Evolutionary conservation across 2,329 filamentous ascomycete species (phyloP).

Genomic region (Salinomyces thailandicus): DNA sequence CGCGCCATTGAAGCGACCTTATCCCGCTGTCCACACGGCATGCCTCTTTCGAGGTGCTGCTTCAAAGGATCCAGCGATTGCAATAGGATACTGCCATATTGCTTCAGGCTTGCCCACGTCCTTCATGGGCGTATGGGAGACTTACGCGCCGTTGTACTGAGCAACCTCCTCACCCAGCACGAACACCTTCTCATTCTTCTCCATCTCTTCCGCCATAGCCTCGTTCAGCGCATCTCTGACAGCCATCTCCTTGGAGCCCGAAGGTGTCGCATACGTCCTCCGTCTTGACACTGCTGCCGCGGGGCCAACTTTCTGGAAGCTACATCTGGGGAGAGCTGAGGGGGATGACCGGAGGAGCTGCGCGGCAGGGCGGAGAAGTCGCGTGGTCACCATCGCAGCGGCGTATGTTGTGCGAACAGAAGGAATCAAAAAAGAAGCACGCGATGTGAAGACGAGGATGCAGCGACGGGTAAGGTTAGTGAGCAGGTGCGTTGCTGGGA

Average conservation of each 20-base stretch:
- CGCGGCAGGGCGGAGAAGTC: slow-evolving; percentile 54
- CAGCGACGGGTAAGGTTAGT: neutral
- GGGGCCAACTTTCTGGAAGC: slow-evolving; percentile 41
- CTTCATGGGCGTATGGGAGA: neutral
- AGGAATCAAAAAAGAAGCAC: neutral
- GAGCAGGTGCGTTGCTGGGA: neutral
- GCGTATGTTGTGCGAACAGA: neutral
- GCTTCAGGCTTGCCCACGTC: no score
- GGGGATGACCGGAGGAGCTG: slow-evolving; percentile 50
- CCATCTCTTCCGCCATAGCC: slow-evolving; percentile 93
- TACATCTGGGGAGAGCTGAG: slow-evolving; percentile 40
- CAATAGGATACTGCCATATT: no score
- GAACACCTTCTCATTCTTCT: slow-evolving; percentile 89
- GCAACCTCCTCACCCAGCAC: slow-evolving; percentile 95
- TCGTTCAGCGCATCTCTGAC: slow-evolving; percentile 97
- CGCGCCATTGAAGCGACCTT: no score
- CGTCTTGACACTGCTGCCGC: slow-evolving; percentile 37
- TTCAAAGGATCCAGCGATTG: no score
- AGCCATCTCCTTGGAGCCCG: slow-evolving; percentile 79
- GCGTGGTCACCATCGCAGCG: slow-evolving; percentile 44
- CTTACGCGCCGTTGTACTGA: slow-evolving; percentile 90
- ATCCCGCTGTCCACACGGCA: no score
- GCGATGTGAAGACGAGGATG: neutral
- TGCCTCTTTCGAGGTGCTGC: no score
- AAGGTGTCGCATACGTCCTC: slow-evolving; percentile 47